phyloP scores from a whole-genome alignment of 176 grass and related monocot species.

The Zoysia japonica region DNA sequence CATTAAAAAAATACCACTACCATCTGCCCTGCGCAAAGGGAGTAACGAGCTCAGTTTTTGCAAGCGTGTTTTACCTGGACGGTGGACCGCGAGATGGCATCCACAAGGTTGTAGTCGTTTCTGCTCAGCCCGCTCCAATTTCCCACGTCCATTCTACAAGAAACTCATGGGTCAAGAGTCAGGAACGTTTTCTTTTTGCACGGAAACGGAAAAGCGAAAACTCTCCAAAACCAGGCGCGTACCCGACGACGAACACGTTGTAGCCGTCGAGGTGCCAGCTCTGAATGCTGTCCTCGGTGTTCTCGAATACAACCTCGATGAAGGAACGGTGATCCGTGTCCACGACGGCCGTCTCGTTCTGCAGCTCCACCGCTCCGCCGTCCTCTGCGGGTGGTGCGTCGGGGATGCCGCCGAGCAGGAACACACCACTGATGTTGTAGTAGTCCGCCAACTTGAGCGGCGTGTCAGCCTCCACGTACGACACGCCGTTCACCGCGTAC shows the following conservation, averaged over 20 bases:
- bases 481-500: conserved; percentile 77
- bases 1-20: not conserved
- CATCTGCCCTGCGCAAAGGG: too few species aligned
- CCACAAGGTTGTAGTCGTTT: conserved; percentile 72
- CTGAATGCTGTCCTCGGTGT: conserved; percentile 58
- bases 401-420: conserved; percentile 53
- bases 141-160: conserved; percentile 66
- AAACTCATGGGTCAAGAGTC: not conserved
- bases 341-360: conserved; percentile 68
- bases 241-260: conserved; percentile 85
- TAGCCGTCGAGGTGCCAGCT: conserved; percentile 92
- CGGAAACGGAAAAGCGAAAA: too few species aligned
- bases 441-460: conserved; percentile 87
- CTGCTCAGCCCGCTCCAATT: conserved; percentile 64
- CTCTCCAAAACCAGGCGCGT: not conserved
- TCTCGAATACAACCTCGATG: conserved; percentile 78
- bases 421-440: conserved; percentile 78
- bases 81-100: conserved; percentile 76
- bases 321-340: conserved; percentile 70
- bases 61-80: conserved; percentile 49
- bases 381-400: conserved; percentile 36
- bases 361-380: not conserved
- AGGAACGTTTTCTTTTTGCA: not conserved
- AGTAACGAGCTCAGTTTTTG: not conserved
- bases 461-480: conserved; percentile 74